phyloP scores from a whole-genome alignment of 2,329 filamentous ascomycete species.

The Arthrobotrys pseudoclavata region DNA sequence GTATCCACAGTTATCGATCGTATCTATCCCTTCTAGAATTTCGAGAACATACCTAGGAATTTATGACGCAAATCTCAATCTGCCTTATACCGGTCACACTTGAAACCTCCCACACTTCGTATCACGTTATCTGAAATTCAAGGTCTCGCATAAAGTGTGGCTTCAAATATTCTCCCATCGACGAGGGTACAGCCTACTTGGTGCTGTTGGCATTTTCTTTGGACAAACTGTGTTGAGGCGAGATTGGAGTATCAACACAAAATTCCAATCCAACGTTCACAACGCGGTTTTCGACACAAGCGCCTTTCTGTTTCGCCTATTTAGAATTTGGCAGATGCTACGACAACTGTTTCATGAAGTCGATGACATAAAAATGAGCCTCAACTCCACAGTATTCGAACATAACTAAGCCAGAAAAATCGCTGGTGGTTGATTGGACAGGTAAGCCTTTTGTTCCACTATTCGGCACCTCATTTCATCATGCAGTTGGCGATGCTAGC shows the following conservation, averaged over 20 bases:
- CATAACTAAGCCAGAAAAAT: not conserved
- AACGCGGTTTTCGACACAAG: slow-evolving; percentile 37
- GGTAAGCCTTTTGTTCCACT: not conserved
- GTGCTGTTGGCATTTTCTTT: not conserved
- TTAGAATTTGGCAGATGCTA: slow-evolving; percentile 4
- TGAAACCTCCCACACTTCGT: not conserved
- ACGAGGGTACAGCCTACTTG: slow-evolving; percentile 25
- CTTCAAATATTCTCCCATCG: slow-evolving; percentile 4
- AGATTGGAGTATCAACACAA: slow-evolving; percentile 41
- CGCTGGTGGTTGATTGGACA: not conserved
- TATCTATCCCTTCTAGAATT: slow-evolving; percentile 14
- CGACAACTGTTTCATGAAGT: slow-evolving; percentile 30
- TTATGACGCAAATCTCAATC: slow-evolving; percentile 40
- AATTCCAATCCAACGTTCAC: slow-evolving; percentile 40
- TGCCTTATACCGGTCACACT: slow-evolving; percentile 41
- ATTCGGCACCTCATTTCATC: not conserved
- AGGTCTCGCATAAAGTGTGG: slow-evolving; percentile 55
- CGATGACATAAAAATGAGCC: not conserved
- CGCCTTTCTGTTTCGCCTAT: slow-evolving; percentile 11
- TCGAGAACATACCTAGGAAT: too few relatives aligned
- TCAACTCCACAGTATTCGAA: not conserved
- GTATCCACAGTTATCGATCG: not conserved
- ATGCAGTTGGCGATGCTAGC: not conserved
- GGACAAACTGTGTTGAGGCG: slow-evolving; percentile 47
- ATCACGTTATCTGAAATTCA: slow-evolving; percentile 53